phyloP scores from a whole-genome alignment of 176 grass and related monocot genomes.

The Phragmites australis region DNA sequence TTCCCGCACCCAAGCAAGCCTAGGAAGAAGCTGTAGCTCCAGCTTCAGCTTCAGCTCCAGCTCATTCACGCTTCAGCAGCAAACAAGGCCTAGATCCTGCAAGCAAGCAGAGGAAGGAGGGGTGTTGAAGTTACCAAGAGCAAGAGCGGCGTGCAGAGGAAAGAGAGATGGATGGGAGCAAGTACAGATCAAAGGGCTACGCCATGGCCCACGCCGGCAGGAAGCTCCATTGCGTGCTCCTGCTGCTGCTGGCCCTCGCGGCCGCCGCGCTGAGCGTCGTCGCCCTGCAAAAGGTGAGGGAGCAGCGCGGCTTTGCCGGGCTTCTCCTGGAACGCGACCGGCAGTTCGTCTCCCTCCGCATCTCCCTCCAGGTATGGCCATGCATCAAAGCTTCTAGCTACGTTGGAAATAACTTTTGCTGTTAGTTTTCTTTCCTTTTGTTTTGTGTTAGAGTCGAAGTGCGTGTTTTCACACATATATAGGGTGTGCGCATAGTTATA shows the following conservation, averaged over 20 bases:
- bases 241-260: slow-evolving; percentile 63
- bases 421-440: no score
- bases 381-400: no score
- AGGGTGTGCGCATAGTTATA: no score
- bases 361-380: slow-evolving; percentile 63
- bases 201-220: slow-evolving; percentile 25
- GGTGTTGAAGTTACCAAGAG: neutral
- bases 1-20: slow-evolving; percentile 23
- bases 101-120: slow-evolving; percentile 1
- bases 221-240: slow-evolving; percentile 50
- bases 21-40: neutral
- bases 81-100: slow-evolving; percentile 19
- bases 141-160: neutral
- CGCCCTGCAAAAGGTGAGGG: slow-evolving; percentile 73
- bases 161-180: slow-evolving; percentile 48
- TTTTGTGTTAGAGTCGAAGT: no score
- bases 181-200: slow-evolving; percentile 47
- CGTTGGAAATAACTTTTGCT: no score
- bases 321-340: slow-evolving; percentile 63
- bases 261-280: slow-evolving; percentile 49
- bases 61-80: neutral
- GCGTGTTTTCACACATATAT: no score
- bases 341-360: slow-evolving; percentile 59
- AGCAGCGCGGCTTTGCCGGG: slow-evolving; percentile 50
- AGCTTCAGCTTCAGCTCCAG: neutral